Evolutionary conservation across 441 rosid genomes (phyloP).

Genomic region (Brassica hybrid): DNA sequence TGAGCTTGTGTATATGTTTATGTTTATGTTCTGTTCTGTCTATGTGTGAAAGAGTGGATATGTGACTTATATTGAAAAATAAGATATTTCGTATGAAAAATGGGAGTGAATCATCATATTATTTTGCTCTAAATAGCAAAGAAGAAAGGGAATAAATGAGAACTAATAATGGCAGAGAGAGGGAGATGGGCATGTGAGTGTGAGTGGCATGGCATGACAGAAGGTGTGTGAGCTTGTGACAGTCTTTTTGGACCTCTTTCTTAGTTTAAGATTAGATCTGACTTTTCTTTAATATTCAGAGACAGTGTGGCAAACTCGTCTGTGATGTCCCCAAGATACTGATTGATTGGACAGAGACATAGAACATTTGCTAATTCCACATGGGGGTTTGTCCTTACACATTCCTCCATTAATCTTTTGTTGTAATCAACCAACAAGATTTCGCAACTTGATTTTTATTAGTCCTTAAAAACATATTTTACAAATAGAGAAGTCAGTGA

Average conservation of each 20-base stretch:
- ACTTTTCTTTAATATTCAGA: slow-evolving; percentile 15
- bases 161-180: slow-evolving; percentile 29
- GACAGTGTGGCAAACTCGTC: slow-evolving; percentile 43
- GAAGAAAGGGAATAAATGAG: slow-evolving; percentile 13
- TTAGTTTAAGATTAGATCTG: slow-evolving; percentile 35
- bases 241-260: slow-evolving; percentile 23
- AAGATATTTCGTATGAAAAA: background rate
- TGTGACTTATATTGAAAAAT: background rate
- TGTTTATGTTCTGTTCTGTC: slow-evolving; percentile 1
- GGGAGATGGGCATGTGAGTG: slow-evolving; percentile 36
- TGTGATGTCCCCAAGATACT: slow-evolving; percentile 32
- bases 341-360: slow-evolving; percentile 41
- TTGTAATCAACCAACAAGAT: slow-evolving; percentile 19
- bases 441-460: slow-evolving; percentile 13
- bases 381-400: slow-evolving; percentile 40
- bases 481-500: slow-evolving; percentile 39
- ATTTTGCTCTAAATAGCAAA: slow-evolving; percentile 31
- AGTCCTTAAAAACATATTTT: slow-evolving; percentile 10
- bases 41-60: too few relatives aligned
- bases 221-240: slow-evolving; percentile 45
- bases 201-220: slow-evolving; percentile 33
- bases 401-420: slow-evolving; percentile 28
- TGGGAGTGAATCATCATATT: background rate
- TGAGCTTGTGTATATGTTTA: background rate
- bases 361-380: slow-evolving; percentile 42